Evolutionary conservation across 2,329 filamentous ascomycete genomes (phyloP), one percentile per base, ranked within the genome.

Genomic region (Blastomyces parvus): DNA sequence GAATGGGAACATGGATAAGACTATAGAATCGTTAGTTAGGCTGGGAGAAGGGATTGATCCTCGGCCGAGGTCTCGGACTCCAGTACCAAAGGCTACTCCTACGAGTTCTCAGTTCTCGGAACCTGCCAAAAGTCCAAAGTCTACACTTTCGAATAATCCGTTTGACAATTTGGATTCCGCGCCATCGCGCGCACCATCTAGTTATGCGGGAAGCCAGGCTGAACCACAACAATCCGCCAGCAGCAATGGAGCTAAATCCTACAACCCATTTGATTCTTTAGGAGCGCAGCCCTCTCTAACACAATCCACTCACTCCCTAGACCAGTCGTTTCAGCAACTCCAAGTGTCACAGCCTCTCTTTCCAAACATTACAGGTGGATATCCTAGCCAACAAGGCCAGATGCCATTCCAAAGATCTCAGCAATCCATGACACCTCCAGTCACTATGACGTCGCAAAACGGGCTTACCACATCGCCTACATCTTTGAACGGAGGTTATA

Each of bases 1-100:
- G 38, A 87, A 88, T 70, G 92, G 93, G 3, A 92, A 94, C 71
- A 73, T 99, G 64, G 91, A 97, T 69, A 88, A 86, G 74, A 86
- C 93, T 0, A 86, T 97, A 55, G 93, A 97, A 74, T 85, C 90
- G 22, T 77, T 99, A 70, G 85, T 94, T 63, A 84, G 91, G 68
- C 77, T 97, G 48, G 93, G 92, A 33, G 91, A 96, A 71, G 86
- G 76, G 46, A 71, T 50, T n/a, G 60, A 81, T 40, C 79, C 81
- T n/a, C 72, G 76, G 14, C 81, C 82, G 42, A 79, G 81, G 61
- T 81, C 83, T 13, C 74, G 84, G 69, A 85, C 85, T 2, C 81
- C 85, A n/a, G 73, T 82, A 62, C 67, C 67, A 30, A 66, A 63
- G 22, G 67, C 64, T 33, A 67, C 67, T 19, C 69, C 69, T 30